These are phyloP conservation scores for Candida khao-thaluensis DNA, from an alignment of 805 yeast genomes.

Conservation along the genomic window DNA sequence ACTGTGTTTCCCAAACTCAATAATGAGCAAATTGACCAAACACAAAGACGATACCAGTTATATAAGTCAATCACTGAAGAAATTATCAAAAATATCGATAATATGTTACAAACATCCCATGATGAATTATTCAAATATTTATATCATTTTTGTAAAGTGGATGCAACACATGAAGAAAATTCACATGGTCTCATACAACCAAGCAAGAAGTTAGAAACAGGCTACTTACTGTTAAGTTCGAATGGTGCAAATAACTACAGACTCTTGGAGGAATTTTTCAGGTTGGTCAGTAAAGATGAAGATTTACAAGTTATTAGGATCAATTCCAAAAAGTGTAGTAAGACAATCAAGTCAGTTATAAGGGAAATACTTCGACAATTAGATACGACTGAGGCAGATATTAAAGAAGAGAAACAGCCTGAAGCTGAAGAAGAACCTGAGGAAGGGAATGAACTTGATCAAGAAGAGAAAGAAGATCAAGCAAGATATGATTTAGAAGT, in stretches of 20 bases:
- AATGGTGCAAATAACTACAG: conserved; percentile 42
- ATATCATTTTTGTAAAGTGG: conserved; percentile 20
- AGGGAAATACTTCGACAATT: conserved; percentile 34
- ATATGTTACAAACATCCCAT: conserved; percentile 24
- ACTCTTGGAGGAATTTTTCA: conserved; percentile 35
- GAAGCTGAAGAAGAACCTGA: conserved; percentile 15
- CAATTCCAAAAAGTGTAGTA: conserved; percentile 29
- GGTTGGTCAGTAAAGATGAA: conserved; percentile 6
- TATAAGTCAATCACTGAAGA: not conserved
- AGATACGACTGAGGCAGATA: not conserved
- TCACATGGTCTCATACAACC: conserved; percentile 8
- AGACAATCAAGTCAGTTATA: conserved; percentile 32
- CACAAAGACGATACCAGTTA: conserved; percentile 1
- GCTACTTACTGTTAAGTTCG: conserved; percentile 37
- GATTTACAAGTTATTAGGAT: conserved; percentile 25
- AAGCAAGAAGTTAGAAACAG: conserved; percentile 25
- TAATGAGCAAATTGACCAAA: not conserved
- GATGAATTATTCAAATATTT: conserved; percentile 28
- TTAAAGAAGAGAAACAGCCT: not conserved
- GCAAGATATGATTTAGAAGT: conserved; percentile 36
- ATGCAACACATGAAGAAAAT: not conserved
- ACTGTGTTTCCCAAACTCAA: conserved; percentile 1
- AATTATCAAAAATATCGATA: conserved; percentile 1
- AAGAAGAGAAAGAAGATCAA: conserved; percentile 21
- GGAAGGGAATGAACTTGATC: conserved; percentile 18